phyloP scores from a whole-genome alignment of 345 rosid species.

The Lumnitzera racemosa region DNA sequence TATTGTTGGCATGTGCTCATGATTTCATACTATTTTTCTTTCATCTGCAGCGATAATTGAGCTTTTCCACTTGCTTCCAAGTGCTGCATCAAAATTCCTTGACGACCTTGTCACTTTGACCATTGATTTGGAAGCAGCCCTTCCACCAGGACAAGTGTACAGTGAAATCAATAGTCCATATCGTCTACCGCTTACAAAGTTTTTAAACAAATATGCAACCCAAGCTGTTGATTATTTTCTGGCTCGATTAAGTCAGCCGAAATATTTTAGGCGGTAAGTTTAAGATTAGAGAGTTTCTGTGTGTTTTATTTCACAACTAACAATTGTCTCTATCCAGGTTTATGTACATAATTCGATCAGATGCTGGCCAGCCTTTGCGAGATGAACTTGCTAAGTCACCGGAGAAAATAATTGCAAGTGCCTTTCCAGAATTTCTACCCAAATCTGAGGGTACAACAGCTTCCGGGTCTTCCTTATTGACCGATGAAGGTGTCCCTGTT shows the following conservation, averaged over 20 bases:
- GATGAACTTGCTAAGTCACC: slow-evolving; percentile 95
- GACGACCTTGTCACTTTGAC: slow-evolving; percentile 93
- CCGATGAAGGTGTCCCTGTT: slow-evolving; percentile 53
- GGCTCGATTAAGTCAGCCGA: slow-evolving; percentile 78
- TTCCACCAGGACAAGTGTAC: slow-evolving; percentile 76
- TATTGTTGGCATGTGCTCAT: not conserved
- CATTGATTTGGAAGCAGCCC: slow-evolving; percentile 91
- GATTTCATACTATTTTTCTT: slow-evolving; percentile 7
- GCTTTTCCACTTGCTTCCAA: slow-evolving; percentile 97
- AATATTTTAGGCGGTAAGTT: slow-evolving; percentile 88
- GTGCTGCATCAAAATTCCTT: slow-evolving; percentile 90
- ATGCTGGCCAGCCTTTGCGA: slow-evolving; percentile 90
- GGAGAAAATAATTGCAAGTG: slow-evolving; percentile 74
- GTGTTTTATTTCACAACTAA: slow-evolving; percentile 5
- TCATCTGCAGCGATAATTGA: slow-evolving; percentile 86
- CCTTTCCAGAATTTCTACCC: slow-evolving; percentile 77
- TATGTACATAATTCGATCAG: slow-evolving; percentile 90
- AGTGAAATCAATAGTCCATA: slow-evolving; percentile 98
- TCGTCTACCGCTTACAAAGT: slow-evolving; percentile 91
- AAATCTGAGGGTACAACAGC: slow-evolving; percentile 49
- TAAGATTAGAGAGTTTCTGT: slow-evolving; percentile 3
- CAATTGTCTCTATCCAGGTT: slow-evolving; percentile 45
- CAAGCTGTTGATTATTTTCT: slow-evolving; percentile 97
- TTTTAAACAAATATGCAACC: slow-evolving; percentile 82
- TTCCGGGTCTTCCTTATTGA: slow-evolving; percentile 43